These are phyloP conservation scores for Selaginella tamariscina DNA, from an alignment of 75 land plant species.

Conservation along the genomic window DNA sequence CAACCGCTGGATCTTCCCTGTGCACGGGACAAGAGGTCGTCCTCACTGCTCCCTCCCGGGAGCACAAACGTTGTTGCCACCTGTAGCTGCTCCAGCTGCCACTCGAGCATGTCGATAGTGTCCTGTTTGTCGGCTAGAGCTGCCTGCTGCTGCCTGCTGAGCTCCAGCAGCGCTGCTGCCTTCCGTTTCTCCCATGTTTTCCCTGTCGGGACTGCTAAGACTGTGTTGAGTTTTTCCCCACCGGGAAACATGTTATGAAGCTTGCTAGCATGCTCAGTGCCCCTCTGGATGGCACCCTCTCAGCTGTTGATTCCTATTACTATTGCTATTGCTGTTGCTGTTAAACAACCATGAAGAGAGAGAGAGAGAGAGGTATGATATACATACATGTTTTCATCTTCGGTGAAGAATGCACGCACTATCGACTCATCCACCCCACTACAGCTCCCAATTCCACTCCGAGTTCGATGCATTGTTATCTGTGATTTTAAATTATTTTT, in stretches of 20 bases:
- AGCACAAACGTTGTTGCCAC: neutral
- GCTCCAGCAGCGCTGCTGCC: slow-evolving; percentile 26
- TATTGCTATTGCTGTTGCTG: neutral
- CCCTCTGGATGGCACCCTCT: neutral
- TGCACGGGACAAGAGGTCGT: neutral
- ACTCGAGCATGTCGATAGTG: slow-evolving; percentile 28
- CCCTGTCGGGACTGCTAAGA: neutral
- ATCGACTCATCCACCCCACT: neutral
- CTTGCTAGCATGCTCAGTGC: neutral
- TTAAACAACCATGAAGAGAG: too few relatives aligned
- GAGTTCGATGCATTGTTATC: neutral
- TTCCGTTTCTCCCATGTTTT: slow-evolving; percentile 11
- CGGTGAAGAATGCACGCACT: neutral
- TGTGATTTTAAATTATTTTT: too few relatives aligned
- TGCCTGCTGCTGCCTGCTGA: slow-evolving; percentile 28
- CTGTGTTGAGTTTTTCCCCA: neutral
- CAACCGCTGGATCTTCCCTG: neutral
- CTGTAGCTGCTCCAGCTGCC: slow-evolving; percentile 31
- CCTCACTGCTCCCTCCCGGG: neutral
- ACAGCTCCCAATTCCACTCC: neutral
- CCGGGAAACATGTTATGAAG: neutral
- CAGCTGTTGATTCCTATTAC: neutral
- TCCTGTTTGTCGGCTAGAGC: slow-evolving; percentile 31
- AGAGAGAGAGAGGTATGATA: too few relatives aligned
- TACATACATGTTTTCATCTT: neutral